These are phyloP conservation scores for Saccharomycopsis guyanensis DNA, from an alignment of 805 yeast genomes.

Conservation along the genomic window DNA sequence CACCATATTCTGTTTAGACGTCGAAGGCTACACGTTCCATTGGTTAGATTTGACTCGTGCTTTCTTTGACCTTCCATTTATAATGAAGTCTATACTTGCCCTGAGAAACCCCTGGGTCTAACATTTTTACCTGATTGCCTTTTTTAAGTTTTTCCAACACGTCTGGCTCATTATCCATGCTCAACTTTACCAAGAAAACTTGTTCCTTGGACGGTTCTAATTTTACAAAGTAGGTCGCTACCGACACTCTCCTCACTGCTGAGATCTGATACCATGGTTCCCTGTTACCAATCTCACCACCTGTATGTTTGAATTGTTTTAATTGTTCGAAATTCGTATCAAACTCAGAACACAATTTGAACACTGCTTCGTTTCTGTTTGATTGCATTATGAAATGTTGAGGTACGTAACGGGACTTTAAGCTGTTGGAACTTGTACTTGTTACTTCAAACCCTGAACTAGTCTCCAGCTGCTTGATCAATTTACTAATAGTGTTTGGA, in stretches of 20 bases:
- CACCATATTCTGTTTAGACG: neutral
- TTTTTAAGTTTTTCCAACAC: neutral
- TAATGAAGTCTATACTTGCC: neutral
- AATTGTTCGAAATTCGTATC: neutral
- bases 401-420: neutral
- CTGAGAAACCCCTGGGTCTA: neutral
- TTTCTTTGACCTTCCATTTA: neutral
- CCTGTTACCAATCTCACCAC: too few relatives aligned
- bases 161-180: neutral
- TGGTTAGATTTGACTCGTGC: too few relatives aligned
- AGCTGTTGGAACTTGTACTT: neutral
- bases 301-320: neutral
- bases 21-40: too few relatives aligned
- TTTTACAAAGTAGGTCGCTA: neutral
- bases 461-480: too few relatives aligned
- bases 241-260: neutral
- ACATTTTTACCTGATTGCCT: neutral
- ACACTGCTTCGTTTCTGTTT: neutral
- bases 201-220: neutral
- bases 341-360: neutral
- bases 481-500: too few relatives aligned
- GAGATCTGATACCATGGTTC: neutral
- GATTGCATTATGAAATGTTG: neutral
- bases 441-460: too few relatives aligned
- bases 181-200: neutral